Evolutionary conservation across 1,284 basidiomycete species (phyloP), one percentile per base, ranked within the genome.

Genomic region (Takashimella koratensis): DNA sequence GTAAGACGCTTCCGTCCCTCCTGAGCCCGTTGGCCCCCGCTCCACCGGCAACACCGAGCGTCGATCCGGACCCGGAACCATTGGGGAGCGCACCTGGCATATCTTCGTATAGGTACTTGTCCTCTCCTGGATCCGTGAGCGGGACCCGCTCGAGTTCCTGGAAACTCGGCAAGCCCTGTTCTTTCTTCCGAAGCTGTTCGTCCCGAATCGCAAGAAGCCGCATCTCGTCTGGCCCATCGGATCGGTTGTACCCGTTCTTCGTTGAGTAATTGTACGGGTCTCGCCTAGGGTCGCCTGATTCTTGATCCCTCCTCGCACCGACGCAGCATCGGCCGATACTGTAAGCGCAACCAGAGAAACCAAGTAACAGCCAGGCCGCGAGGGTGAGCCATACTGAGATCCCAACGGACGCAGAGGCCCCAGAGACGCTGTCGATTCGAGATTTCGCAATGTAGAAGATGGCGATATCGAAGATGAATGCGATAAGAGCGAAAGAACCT

Each of bases 301-400:
- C 13, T 44, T 49, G 45, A 57, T 59, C 48, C 13, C 52, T 46
- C 39, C 63, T 52, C 16, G 47, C 55, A 23, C 49, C 79, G 25
- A 89, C 81, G 68, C 89, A 93, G 65, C 89, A 92, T 55, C 86
- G 80, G 22, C 90, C 90, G 44, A 90, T 65, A 4, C 84, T 81
- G 66, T 84, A 92, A 77, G 90, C 87, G 71, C 89, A 93, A 19
- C 90, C 89, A 45, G 86, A 85, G 71, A 93, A 84, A 77, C 89
- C 88, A 45, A 90, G 78, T 21, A 89, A 78, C 1, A 91, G 41
- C 86, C 88, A 92, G 0, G 90, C 86, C 0, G 83, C 86, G 30
- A 94, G 81, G 1, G 88, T 91, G 47, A 94, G 77, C 90, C 90
- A 94, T 21, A 92, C 82, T 6, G 84, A 87, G 53, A 80, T 85